Conservation (phyloP, 2,329 filamentous ascomycete genomes). For the Phaeomoniella chlamydospora region DNA sequence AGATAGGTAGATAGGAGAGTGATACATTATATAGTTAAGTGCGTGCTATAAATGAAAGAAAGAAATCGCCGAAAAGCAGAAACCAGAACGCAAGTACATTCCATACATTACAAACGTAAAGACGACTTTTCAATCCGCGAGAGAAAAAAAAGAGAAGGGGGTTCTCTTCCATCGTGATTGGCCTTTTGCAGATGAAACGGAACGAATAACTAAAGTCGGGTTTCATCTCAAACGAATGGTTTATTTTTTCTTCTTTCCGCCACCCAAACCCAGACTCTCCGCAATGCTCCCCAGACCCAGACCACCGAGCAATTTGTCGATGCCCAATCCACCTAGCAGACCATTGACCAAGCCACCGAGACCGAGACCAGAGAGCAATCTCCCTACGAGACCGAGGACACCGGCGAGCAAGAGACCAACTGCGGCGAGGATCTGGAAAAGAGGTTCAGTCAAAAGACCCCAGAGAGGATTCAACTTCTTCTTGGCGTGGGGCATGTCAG, state of each 20-base stretch:
- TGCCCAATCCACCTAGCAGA: constrained; percentile 60
- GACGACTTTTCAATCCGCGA: no score
- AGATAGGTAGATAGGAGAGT: no score
- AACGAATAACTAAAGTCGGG: no score
- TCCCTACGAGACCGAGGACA: constrained; percentile 72
- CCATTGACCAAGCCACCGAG: constrained; percentile 70
- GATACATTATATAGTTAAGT: no score
- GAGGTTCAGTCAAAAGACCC: constrained; percentile 66
- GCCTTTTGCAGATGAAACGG: no score
- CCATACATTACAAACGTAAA: no score
- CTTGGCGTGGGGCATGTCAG: constrained; percentile 87
- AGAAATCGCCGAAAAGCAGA: no score
- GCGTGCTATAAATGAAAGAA: no score
- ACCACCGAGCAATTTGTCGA: constrained; percentile 59
- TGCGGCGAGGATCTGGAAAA: constrained; percentile 84
- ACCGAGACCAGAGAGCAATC: constrained; percentile 65
- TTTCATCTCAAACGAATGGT: no score
- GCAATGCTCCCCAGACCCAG: constrained; percentile 48
- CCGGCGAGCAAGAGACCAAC: constrained; percentile 72
- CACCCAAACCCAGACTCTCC: constrained; percentile 36
- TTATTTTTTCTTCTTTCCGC: constrained; percentile 35
- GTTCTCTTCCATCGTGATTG: no score
- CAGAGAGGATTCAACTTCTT: constrained; percentile 88
- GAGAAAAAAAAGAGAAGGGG: no score
- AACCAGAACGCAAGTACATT: no score